Conservation (phyloP, 768 basidiomycete species). For the Porpolomopsis calyptriformis region DNA sequence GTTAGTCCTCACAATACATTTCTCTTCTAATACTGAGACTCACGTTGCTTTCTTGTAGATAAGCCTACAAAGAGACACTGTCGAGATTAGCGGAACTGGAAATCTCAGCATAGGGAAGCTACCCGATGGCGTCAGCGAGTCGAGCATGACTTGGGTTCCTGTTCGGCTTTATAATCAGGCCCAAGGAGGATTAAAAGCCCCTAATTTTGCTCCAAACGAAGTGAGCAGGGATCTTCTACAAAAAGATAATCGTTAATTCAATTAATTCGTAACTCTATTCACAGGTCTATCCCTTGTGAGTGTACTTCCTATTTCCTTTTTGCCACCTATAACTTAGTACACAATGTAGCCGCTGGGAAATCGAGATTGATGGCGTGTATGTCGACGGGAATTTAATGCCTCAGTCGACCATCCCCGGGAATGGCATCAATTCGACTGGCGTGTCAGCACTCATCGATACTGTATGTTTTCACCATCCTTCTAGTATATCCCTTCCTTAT, state of each 20-base stretch:
- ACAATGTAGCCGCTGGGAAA: constrained; percentile 44
- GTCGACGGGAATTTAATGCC: constrained; percentile 47
- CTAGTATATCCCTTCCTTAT: neutral
- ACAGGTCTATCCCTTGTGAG: constrained; percentile 30
- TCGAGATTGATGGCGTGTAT: constrained; percentile 54
- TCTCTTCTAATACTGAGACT: neutral
- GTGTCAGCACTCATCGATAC: constrained; percentile 60
- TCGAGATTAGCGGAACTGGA: constrained; percentile 49
- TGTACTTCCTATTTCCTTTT: neutral
- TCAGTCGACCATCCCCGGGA: constrained; percentile 38
- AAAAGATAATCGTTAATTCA: constrained; percentile 10
- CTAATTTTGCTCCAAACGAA: constrained; percentile 48
- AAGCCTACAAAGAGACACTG: constrained; percentile 48
- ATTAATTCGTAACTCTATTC: constrained; percentile 5
- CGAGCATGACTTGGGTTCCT: constrained; percentile 57
- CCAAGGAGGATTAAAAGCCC: constrained; percentile 47
- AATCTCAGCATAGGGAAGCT: constrained; percentile 53
- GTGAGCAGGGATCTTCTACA: constrained; percentile 22
- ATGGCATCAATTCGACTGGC: constrained; percentile 21
- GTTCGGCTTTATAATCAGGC: constrained; percentile 42
- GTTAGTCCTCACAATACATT: constrained; percentile 18
- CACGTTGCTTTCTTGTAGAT: constrained; percentile 17
- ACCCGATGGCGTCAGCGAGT: constrained; percentile 42
- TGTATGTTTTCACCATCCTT: constrained; percentile 22
- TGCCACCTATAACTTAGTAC: neutral